phyloP scores from a whole-genome alignment of 805 yeast genomes.

The Brettanomyces sp. region DNA sequence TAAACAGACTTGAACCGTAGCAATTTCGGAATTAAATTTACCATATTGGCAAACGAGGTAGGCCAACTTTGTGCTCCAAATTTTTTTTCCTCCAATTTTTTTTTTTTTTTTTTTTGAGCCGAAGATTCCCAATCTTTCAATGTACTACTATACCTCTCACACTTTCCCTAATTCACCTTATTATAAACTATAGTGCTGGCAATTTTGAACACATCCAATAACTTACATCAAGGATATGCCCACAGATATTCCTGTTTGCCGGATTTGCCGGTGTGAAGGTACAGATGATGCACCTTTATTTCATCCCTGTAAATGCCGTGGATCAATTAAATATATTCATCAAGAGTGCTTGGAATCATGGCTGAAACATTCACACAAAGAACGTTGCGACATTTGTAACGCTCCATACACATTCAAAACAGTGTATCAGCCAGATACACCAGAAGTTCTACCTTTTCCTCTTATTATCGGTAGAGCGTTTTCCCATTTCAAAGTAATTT shows the following conservation, averaged over 20 bases:
- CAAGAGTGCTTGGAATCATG: conserved; percentile 87
- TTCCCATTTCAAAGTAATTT: conserved; percentile 1
- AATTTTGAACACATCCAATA: too few species aligned
- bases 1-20: too few species aligned
- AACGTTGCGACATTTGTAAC: conserved; percentile 83
- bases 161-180: too few species aligned
- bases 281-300: conserved; percentile 67
- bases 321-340: conserved; percentile 88
- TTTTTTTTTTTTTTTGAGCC: neutral
- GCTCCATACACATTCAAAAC: conserved; percentile 47
- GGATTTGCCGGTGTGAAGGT: conserved; percentile 93
- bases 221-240: neutral
- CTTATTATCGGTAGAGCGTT: conserved; percentile 33
- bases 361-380: conserved; percentile 61
- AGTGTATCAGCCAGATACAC: conserved; percentile 34
- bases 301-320: conserved; percentile 91
- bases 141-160: too few species aligned
- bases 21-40: too few species aligned
- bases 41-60: too few species aligned
- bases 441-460: conserved; percentile 45
- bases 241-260: conserved; percentile 50
- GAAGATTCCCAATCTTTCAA: too few species aligned
- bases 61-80: too few species aligned
- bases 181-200: too few species aligned
- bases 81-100: neutral